Evolutionary conservation across 2,329 filamentous ascomycete genomes (phyloP).

Genomic region (Apiospora aurea): DNA sequence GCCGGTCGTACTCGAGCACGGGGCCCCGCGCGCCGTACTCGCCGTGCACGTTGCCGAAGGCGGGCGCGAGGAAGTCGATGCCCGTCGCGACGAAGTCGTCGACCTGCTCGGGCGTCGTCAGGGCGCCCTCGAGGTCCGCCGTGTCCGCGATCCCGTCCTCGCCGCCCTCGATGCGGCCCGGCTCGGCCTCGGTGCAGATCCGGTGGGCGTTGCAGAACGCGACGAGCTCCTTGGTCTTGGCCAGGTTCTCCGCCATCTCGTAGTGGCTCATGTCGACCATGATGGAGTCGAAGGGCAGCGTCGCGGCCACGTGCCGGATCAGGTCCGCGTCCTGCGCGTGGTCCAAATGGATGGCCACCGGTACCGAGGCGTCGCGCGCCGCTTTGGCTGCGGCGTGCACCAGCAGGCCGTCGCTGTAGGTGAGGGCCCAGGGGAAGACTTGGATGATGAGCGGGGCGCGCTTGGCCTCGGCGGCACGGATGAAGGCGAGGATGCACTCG

Average conservation of each 20-base stretch:
- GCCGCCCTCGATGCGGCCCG: slow-evolving; percentile 70
- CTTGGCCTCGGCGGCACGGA: slow-evolving; percentile 56
- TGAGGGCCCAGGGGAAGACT: slow-evolving; percentile 74
- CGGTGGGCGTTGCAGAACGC: slow-evolving; percentile 68
- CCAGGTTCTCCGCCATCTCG: slow-evolving; percentile 73
- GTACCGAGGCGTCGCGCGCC: slow-evolving; percentile 61
- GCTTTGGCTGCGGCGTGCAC: slow-evolving; percentile 62
- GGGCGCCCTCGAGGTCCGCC: slow-evolving; percentile 49
- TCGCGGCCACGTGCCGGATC: slow-evolving; percentile 62
- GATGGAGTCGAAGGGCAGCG: slow-evolving; percentile 70
- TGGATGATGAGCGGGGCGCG: slow-evolving; percentile 70
- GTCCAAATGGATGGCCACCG: slow-evolving; percentile 70
- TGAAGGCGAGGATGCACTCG: slow-evolving; percentile 66
- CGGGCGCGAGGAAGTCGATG: slow-evolving; percentile 77
- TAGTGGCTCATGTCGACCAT: slow-evolving; percentile 83
- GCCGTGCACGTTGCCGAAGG: slow-evolving; percentile 80
- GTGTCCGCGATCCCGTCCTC: slow-evolving; percentile 72
- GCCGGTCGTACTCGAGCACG: slow-evolving; percentile 63
- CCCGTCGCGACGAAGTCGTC: slow-evolving; percentile 74
- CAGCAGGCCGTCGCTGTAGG: slow-evolving; percentile 63
- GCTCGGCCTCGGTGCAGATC: slow-evolving; percentile 75
- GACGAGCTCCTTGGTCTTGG: slow-evolving; percentile 67
- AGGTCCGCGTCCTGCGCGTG: slow-evolving; percentile 68
- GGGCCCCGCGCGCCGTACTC: slow-evolving; percentile 73
- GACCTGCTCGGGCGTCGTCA: slow-evolving; percentile 74